These are phyloP conservation scores for Amanita phalloides DNA, from an alignment of 768 basidiomycete genomes.

Conservation along the genomic window DNA sequence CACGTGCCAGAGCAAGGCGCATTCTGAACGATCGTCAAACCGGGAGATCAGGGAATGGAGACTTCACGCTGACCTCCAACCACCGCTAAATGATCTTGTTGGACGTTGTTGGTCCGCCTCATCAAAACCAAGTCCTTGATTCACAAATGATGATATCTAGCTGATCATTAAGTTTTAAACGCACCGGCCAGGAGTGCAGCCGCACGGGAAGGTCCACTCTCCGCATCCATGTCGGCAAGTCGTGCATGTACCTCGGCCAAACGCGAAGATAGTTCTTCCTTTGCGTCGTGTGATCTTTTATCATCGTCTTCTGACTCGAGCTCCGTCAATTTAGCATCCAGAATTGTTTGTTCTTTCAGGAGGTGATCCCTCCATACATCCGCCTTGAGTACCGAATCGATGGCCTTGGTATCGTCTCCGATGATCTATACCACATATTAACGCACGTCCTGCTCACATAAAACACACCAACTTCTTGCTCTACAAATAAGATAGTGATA, in stretches of 20 bases:
- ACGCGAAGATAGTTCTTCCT: conserved; percentile 74
- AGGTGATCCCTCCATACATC: conserved; percentile 97
- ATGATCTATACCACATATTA: conserved; percentile 43
- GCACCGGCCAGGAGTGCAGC: conserved; percentile 79
- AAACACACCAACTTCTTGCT: conserved; percentile 67
- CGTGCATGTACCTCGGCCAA: conserved; percentile 84
- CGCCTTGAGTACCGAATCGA: conserved; percentile 97
- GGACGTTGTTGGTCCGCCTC: conserved; percentile 77
- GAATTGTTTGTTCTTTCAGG: conserved; percentile 67
- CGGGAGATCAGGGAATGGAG: not conserved
- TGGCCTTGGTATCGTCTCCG: conserved; percentile 86
- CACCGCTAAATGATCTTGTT: conserved; percentile 87
- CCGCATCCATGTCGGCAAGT: conserved; percentile 97
- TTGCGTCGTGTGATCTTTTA: conserved; percentile 71
- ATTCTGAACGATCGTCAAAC: conserved; percentile 41
- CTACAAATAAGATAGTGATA: conserved; percentile 95
- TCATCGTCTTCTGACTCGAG: conserved; percentile 72
- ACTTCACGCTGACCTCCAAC: conserved; percentile 62
- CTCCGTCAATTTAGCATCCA: conserved; percentile 63
- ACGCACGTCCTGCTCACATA: not conserved
- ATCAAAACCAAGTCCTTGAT: conserved; percentile 78
- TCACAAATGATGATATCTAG: not conserved
- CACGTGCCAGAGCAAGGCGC: conserved; percentile 91
- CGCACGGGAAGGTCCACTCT: conserved; percentile 91
- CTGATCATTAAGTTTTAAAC: conserved; percentile 2